A percentile compares a stretch with the other conserved stretches of the same genome.
Conservation (phyloP, 306 rosid species). For the Gastrolobium bilobum region DNA sequence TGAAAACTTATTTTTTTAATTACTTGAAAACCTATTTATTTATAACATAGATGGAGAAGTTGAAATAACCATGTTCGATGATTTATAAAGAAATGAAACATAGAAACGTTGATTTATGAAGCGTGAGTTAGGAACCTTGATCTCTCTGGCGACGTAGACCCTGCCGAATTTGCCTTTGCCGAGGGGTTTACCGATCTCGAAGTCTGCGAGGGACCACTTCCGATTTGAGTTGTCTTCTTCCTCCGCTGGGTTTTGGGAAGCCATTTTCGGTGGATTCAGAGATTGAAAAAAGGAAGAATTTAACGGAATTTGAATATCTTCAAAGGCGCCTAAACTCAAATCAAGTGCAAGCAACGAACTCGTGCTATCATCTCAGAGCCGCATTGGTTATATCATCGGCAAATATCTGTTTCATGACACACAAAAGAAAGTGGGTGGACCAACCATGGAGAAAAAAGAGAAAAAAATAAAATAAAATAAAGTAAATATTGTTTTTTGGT, state of each 20-base stretch:
- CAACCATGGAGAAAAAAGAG: too few relatives aligned
- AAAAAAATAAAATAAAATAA: too few relatives aligned
- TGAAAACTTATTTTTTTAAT: neutral
- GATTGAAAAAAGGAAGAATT: neutral
- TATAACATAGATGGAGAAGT: too few relatives aligned
- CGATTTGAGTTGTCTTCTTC: conserved; percentile 42
- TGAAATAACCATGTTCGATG: neutral
- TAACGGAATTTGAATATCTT: neutral
- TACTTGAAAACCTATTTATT: neutral
- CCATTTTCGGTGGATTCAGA: neutral
- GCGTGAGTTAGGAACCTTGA: conserved; percentile 52
- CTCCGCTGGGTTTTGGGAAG: conserved; percentile 2
- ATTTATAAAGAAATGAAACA: neutral
- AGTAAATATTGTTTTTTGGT: too few relatives aligned
- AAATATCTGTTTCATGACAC: too few relatives aligned
- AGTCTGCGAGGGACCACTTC: conserved; percentile 73
- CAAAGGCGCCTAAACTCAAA: neutral
- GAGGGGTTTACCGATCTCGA: conserved; percentile 89
- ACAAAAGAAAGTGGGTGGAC: too few relatives aligned
- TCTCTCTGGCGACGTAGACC: conserved; percentile 86
- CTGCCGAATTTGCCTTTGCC: conserved; percentile 92
- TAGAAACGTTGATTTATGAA: neutral
- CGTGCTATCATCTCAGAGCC: too few relatives aligned
- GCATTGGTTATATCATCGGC: too few relatives aligned
- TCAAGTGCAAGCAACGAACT: too few relatives aligned